Base-by-base conservation (phyloP, 2,329 filamentous ascomycete genomes). In the Fusarium liriodendri region DNA sequence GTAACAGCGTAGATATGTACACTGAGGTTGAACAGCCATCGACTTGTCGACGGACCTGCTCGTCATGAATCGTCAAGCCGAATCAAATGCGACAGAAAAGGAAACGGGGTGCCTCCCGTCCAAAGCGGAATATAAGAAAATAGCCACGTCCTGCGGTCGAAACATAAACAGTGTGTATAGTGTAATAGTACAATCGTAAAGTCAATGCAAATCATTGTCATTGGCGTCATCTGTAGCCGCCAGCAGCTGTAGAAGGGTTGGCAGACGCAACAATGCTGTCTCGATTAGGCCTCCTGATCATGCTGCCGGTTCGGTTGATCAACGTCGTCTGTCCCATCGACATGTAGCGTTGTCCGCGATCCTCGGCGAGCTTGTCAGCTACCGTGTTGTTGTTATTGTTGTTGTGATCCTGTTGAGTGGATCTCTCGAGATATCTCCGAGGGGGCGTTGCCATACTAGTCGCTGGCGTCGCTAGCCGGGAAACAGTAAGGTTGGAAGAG, bases 391-490 rank as follows among this genome's bases (percentile, higher is more conserved):
- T 80, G 71, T 76, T 82, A 11, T n/a, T 29, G 42, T 75, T 76
- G 14, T 86, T 85, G 20, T 84, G 83, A 27, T 87, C 84, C 38
- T 82, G 81, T 14, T 81, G 72, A 16, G 50, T 81, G 4, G 83
- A 76, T 58, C 87, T 81, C 33, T 90, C 88, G 22, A 89, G 78
- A 66, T 88, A 90, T 38, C 87, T 85, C 35, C 88, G 84, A 18
- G 82, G 78, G 7, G 84, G 80, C 2, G 83, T 78, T 8, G 82
- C 78, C 18, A 82, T 82, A 3, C 85, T 81, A 18, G 82, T 80
- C 3, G 80, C 75, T 3, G 85, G 83, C 6, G 82, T 78, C 4
- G 84, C 81, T 10, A 89, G 77, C 29, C 88, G 85, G 60, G 87
- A 86, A 66, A 78, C 75, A 37, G 84, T 84, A 50, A 88, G 78